phyloP scores from a whole-genome alignment of 805 yeast species.

The Torulaspora quercuum region DNA sequence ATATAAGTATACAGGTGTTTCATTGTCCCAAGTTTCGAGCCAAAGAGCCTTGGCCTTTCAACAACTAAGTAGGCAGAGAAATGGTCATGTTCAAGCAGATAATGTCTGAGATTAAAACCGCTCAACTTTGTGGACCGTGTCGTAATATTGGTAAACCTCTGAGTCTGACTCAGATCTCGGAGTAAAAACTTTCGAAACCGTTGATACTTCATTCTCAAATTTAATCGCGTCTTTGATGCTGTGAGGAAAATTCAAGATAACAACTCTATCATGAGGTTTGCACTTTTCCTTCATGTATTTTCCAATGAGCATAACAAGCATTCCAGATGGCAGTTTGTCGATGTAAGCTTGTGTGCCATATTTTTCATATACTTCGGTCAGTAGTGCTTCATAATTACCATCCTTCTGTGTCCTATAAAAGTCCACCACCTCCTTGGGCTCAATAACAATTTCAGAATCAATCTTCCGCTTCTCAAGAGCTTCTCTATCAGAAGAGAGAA shows the following conservation, averaged over 20 bases:
- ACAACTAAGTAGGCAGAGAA: no score
- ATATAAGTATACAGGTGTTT: no score
- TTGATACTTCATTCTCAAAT: constrained; percentile 67
- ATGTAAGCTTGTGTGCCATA: constrained; percentile 30
- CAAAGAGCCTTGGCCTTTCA: no score
- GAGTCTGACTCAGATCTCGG: constrained; percentile 31
- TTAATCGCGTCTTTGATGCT: constrained; percentile 63
- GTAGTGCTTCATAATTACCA: constrained; percentile 49
- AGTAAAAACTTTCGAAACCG: constrained; percentile 40
- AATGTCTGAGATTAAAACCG: constrained; percentile 10
- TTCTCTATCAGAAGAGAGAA: constrained; percentile 24
- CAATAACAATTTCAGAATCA: constrained; percentile 41
- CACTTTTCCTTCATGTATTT: constrained; percentile 29
- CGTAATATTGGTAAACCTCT: constrained; percentile 59
- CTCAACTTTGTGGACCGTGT: constrained; percentile 56
- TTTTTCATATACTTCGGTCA: constrained; percentile 42
- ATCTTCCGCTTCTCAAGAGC: constrained; percentile 26
- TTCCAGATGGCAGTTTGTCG: constrained; percentile 36
- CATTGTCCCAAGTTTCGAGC: no score
- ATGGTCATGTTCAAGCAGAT: no score
- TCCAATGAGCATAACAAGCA: constrained; percentile 36
- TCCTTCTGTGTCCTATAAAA: constrained; percentile 43
- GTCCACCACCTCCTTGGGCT: constrained; percentile 49
- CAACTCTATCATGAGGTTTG: constrained; percentile 42
- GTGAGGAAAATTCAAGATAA: constrained; percentile 58